Evolutionary conservation across 169 alveolate species (phyloP).

Genomic region (Eimeria zaria): DNA sequence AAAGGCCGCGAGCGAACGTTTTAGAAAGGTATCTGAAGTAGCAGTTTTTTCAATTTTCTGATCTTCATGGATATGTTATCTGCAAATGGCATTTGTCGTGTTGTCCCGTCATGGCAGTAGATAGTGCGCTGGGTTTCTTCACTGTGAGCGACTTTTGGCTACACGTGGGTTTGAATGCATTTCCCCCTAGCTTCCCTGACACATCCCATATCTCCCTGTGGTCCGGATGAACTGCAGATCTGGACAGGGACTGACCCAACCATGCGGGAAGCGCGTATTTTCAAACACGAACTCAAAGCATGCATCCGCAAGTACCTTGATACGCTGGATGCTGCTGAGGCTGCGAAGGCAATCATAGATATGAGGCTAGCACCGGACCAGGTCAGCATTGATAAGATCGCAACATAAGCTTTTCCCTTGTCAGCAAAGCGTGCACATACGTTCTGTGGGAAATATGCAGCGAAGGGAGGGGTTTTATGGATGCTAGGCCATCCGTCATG

Average conservation of each 20-base stretch:
- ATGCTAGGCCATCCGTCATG: background rate
- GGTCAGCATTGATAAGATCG: background rate
- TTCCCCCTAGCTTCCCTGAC: background rate
- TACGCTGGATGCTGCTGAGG: slow-evolving; percentile 65
- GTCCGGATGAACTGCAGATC: slow-evolving; percentile 45
- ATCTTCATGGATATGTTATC: background rate
- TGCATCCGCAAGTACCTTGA: slow-evolving; percentile 80
- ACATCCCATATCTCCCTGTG: background rate
- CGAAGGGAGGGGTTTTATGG: background rate
- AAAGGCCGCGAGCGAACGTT: slow-evolving; percentile 62
- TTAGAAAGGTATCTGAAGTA: slow-evolving; percentile 66
- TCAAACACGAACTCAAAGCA: slow-evolving; percentile 63
- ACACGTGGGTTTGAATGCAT: background rate
- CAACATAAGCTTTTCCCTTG: background rate
- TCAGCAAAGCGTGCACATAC: background rate
- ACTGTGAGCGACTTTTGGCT: background rate
- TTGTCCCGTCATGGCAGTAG: background rate
- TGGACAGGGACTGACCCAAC: slow-evolving; percentile 84
- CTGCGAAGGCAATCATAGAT: slow-evolving; percentile 46
- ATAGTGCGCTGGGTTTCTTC: background rate
- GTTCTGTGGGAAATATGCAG: background rate
- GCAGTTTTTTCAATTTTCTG: background rate
- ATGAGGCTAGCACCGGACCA: slow-evolving; percentile 81
- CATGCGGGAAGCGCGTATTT: slow-evolving; percentile 64
- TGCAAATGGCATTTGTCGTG: background rate